Conservation (phyloP, 2,329 filamentous ascomycete genomes). For the Stachybotrys elegans region DNA sequence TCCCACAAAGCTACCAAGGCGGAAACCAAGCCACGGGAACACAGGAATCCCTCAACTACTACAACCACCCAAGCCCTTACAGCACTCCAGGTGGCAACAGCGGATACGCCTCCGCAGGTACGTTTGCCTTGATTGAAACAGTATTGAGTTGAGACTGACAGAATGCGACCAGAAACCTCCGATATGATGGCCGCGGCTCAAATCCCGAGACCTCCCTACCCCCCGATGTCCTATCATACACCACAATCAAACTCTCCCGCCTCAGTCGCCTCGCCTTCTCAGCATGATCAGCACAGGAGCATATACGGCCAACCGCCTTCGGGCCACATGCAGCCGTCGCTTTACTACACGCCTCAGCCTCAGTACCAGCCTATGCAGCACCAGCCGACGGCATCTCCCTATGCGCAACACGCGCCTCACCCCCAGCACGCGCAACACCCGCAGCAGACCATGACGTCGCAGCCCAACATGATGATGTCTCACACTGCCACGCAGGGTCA, state of each 20-base stretch:
- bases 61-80: conserved; percentile 76
- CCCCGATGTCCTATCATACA: conserved; percentile 86
- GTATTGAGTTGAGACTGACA: conserved; percentile 18
- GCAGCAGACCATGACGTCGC: conserved; percentile 56
- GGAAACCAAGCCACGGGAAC: conserved; percentile 56
- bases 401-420: conserved; percentile 51
- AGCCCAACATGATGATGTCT: conserved; percentile 63
- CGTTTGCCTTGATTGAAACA: conserved; percentile 33
- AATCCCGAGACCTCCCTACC: conserved; percentile 75
- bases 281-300: conserved; percentile 82
- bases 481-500: conserved; percentile 53
- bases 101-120: conserved; percentile 84
- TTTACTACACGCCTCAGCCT: conserved; percentile 66
- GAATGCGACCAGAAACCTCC: conserved; percentile 42
- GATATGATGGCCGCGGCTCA: conserved; percentile 63
- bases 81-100: conserved; percentile 75
- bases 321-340: conserved; percentile 72
- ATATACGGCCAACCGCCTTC: conserved; percentile 77
- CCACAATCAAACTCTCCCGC: conserved; percentile 93
- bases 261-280: conserved; percentile 83
- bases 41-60: conserved; percentile 67
- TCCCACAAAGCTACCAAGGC: conserved; percentile 64
- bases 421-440: conserved; percentile 48
- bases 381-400: conserved; percentile 55
- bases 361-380: conserved; percentile 63